Percentiles rank a stretch among this genome's conserved stretches.
Conservation (phyloP, 2,329 filamentous ascomycete species). For the Hymenoscyphus scutula region DNA sequence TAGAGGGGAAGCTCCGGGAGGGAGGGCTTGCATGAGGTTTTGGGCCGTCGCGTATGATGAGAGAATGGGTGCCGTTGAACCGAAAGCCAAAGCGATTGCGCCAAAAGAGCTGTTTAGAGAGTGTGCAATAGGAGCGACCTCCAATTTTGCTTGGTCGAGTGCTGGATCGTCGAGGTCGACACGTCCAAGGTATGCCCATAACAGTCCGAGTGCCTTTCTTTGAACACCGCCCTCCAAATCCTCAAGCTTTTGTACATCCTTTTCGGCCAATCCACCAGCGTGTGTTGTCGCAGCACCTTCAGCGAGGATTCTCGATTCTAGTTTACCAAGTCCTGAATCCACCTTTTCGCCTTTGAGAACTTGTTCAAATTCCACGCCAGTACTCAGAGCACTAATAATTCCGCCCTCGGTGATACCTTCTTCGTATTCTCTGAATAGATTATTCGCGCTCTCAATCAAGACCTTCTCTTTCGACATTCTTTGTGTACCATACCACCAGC, state of each 20-base stretch:
- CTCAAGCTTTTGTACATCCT: conserved; percentile 75
- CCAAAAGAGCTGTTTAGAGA: conserved; percentile 82
- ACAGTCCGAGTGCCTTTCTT: conserved; percentile 80
- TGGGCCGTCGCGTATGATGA: conserved; percentile 81
- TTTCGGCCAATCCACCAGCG: conserved; percentile 60
- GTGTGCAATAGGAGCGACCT: conserved; percentile 83
- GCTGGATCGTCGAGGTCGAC: conserved; percentile 76
- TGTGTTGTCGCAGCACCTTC: conserved; percentile 52
- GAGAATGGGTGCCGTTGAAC: conserved; percentile 77
- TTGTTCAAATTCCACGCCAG: conserved; percentile 79
- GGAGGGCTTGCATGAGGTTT: conserved; percentile 83
- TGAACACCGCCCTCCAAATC: conserved; percentile 76
- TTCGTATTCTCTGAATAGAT: conserved; percentile 89
- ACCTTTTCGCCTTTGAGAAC: conserved; percentile 74
- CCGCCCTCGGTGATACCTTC: conserved; percentile 78
- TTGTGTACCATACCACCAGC: conserved; percentile 98
- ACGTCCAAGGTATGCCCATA: conserved; percentile 94
- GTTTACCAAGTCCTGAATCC: conserved; percentile 75
- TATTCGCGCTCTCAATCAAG: conserved; percentile 88
- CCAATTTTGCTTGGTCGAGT: conserved; percentile 82
- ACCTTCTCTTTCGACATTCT: conserved; percentile 90
- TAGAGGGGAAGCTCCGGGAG: conserved; percentile 80
- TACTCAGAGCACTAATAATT: conserved; percentile 77
- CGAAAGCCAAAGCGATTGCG: conserved; percentile 83
- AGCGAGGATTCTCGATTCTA: conserved; percentile 77